These are phyloP conservation scores for Lactarius pseudohatsudake DNA, from an alignment of 768 basidiomycete genomes.

Conservation along the genomic window DNA sequence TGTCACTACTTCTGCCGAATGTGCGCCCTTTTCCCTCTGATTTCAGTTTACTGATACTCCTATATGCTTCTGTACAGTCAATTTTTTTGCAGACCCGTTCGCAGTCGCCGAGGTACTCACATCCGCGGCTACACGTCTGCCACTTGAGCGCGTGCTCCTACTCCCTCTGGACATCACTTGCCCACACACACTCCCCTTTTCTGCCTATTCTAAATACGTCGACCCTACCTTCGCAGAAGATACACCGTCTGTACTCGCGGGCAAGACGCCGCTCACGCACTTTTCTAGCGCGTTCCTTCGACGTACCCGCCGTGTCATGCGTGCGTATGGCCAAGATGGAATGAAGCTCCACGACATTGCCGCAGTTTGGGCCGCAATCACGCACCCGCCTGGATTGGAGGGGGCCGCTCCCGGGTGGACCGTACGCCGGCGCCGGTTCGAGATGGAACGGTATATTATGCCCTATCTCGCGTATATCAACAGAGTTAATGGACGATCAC, in stretches of 20 bases:
- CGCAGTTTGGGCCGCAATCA: slow-evolving; percentile 84
- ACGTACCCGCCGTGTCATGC: slow-evolving; percentile 77
- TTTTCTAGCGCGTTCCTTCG: slow-evolving; percentile 82
- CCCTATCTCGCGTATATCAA: neutral
- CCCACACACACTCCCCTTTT: slow-evolving; percentile 74
- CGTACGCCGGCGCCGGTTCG: slow-evolving; percentile 31
- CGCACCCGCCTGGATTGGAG: slow-evolving; percentile 50
- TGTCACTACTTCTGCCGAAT: slow-evolving; percentile 77
- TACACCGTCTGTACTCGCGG: slow-evolving; percentile 45
- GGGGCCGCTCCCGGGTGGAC: slow-evolving; percentile 56
- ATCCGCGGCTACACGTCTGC: slow-evolving; percentile 47
- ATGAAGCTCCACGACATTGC: slow-evolving; percentile 91
- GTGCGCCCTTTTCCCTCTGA: slow-evolving; percentile 43
- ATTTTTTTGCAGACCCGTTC: slow-evolving; percentile 85
- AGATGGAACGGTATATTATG: slow-evolving; percentile 25
- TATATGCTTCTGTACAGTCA: slow-evolving; percentile 50
- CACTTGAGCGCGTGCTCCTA: slow-evolving; percentile 65
- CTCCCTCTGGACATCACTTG: slow-evolving; percentile 84
- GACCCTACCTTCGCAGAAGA: slow-evolving; percentile 61
- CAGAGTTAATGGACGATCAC: neutral
- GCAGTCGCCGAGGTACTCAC: slow-evolving; percentile 71
- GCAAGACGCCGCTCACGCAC: slow-evolving; percentile 63
- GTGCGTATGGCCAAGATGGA: slow-evolving; percentile 76
- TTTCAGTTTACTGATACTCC: neutral
- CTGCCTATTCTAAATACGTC: slow-evolving; percentile 53